A percentile compares a stretch with the other conserved stretches of the same genome.
Evolutionary conservation across 1,139 yeast genomes (phyloP).

Genomic region (Blastobotrys petasosporus): DNA sequence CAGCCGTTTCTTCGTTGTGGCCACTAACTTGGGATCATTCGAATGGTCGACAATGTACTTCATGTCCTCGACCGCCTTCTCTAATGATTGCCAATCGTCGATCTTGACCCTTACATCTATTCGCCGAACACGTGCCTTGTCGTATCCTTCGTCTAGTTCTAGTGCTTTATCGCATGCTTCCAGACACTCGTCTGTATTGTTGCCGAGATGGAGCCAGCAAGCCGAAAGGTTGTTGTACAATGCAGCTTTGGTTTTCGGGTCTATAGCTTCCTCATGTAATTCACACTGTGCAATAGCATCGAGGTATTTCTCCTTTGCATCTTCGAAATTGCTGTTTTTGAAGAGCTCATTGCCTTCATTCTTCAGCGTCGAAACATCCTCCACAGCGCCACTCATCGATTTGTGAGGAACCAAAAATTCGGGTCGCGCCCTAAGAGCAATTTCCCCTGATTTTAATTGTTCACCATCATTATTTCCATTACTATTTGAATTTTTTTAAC

Average conservation of each 20-base stretch:
- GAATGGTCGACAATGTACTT: slow-evolving; percentile 12
- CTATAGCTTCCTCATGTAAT: slow-evolving; percentile 27
- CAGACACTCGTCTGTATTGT: slow-evolving; percentile 63
- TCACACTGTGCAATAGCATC: slow-evolving; percentile 48
- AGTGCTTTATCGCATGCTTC: slow-evolving; percentile 60
- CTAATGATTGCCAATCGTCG: slow-evolving; percentile 27
- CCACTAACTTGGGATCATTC: slow-evolving; percentile 5
- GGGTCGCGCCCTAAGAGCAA: background rate
- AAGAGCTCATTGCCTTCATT: slow-evolving; percentile 58
- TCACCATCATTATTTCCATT: background rate
- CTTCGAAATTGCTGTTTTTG: slow-evolving; percentile 45
- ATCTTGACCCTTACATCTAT: slow-evolving; percentile 52
- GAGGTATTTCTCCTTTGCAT: slow-evolving; percentile 59
- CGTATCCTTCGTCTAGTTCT: slow-evolving; percentile 49
- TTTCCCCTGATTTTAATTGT: background rate
- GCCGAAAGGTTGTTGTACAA: slow-evolving; percentile 74
- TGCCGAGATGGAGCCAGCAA: slow-evolving; percentile 61
- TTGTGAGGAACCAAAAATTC: background rate
- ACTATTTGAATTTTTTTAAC: background rate
- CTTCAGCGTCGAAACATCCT: slow-evolving; percentile 47
- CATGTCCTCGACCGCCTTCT: slow-evolving; percentile 25
- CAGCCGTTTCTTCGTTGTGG: slow-evolving; percentile 5
- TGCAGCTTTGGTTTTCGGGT: slow-evolving; percentile 43
- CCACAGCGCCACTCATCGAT: slow-evolving; percentile 19
- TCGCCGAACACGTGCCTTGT: slow-evolving; percentile 64